These are phyloP conservation scores for Alternaria triticimaculans DNA, from an alignment of 2,329 filamentous ascomycete species.

Conservation along the genomic window DNA sequence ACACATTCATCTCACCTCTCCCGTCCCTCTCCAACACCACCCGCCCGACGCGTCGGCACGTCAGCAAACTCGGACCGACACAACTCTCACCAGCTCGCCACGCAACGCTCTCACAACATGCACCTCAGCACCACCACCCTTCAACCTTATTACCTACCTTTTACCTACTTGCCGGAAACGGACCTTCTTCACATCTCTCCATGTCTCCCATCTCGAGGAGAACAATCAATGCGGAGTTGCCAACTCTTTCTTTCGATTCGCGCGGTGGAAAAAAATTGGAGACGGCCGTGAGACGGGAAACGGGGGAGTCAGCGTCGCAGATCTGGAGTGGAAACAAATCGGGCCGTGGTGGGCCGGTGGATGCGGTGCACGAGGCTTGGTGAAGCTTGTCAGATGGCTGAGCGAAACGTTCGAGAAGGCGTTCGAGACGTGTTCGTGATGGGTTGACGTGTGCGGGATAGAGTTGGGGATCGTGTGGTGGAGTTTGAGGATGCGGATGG, in stretches of 20 bases:
- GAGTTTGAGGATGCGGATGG: not conserved
- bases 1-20: not conserved
- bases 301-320: slow-evolving; percentile 9
- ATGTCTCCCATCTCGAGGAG: too few species aligned
- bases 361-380: not conserved
- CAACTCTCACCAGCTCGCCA: not conserved
- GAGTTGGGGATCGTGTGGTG: not conserved
- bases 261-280: slow-evolving; percentile 2
- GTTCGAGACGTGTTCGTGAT: not conserved
- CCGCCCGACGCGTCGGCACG: not conserved
- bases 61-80: not conserved
- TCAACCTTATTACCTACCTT: not conserved
- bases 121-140: not conserved
- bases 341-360: slow-evolving; percentile 2
- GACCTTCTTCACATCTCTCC: not conserved
- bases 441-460: not conserved
- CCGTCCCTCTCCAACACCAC: not conserved
- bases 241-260: not conserved
- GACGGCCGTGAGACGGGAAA: slow-evolving; percentile 12
- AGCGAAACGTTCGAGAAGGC: not conserved
- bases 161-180: not conserved
- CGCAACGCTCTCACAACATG: slow-evolving; percentile 8
- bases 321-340: slow-evolving; percentile 9
- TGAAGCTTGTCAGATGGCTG: not conserved
- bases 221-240: not conserved